Evolutionary conservation across 805 yeast species (phyloP).

Genomic region (Candida lessepsii): DNA sequence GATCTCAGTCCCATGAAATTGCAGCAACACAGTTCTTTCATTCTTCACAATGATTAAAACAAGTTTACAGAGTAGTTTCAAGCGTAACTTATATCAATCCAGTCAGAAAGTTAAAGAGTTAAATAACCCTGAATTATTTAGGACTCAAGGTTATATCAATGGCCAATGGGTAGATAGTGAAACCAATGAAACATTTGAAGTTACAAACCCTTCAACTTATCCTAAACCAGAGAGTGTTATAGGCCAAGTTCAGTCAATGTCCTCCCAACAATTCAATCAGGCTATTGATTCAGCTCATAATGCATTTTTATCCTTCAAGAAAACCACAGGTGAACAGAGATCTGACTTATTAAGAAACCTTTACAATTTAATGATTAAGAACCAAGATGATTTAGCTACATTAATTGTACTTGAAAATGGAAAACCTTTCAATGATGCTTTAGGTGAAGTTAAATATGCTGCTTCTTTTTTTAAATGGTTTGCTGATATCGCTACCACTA

Average conservation of each 20-base stretch:
- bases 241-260: slow-evolving; percentile 56
- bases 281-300: slow-evolving; percentile 56
- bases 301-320: slow-evolving; percentile 54
- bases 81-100: slow-evolving; percentile 7
- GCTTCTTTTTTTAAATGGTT: slow-evolving; percentile 89
- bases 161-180: slow-evolving; percentile 66
- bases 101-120: slow-evolving; percentile 9
- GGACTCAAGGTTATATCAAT: slow-evolving; percentile 61
- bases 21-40: not conserved
- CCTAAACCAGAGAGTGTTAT: slow-evolving; percentile 37
- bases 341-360: slow-evolving; percentile 51
- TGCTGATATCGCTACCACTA: slow-evolving; percentile 75
- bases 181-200: slow-evolving; percentile 52
- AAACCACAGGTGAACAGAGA: slow-evolving; percentile 57
- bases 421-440: slow-evolving; percentile 67
- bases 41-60: not conserved
- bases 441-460: slow-evolving; percentile 65
- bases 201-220: slow-evolving; percentile 70
- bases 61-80: not conserved
- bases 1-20: slow-evolving; percentile 4
- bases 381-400: slow-evolving; percentile 63
- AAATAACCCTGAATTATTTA: slow-evolving; percentile 14
- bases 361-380: slow-evolving; percentile 52
- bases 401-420: slow-evolving; percentile 72
- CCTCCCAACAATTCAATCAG: slow-evolving; percentile 42